phyloP scores from a whole-genome alignment of 2,329 filamentous ascomycete genomes.

The Thelonectria discophora region DNA sequence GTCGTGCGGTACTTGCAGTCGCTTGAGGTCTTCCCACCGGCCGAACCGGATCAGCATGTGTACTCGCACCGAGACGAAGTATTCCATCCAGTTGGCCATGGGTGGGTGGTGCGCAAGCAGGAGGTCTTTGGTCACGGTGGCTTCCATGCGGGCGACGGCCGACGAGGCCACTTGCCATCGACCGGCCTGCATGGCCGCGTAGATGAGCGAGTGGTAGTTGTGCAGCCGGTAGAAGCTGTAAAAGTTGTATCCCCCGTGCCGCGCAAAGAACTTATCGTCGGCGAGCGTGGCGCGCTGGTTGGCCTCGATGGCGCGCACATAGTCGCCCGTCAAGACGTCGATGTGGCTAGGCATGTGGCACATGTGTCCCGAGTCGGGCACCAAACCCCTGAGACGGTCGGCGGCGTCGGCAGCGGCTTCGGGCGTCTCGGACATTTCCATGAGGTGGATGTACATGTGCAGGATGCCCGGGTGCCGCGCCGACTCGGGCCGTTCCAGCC shows the following conservation, averaged over 20 bases:
- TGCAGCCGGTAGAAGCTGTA: constrained; percentile 81
- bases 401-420: constrained; percentile 69
- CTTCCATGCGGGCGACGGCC: constrained; percentile 67
- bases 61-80: constrained; percentile 71
- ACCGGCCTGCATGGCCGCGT: constrained; percentile 81
- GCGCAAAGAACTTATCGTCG: constrained; percentile 71
- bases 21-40: constrained; percentile 71
- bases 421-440: constrained; percentile 77
- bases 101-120: constrained; percentile 72
- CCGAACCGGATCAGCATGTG: constrained; percentile 80
- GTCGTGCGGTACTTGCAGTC: constrained; percentile 62
- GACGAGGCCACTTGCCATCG: constrained; percentile 70
- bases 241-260: constrained; percentile 71
- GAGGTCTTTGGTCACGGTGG: constrained; percentile 68
- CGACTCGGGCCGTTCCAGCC: constrained; percentile 53
- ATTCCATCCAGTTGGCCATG: constrained; percentile 83
- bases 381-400: constrained; percentile 68
- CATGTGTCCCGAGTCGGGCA: constrained; percentile 75
- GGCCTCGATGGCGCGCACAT: constrained; percentile 70
- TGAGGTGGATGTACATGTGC: constrained; percentile 79
- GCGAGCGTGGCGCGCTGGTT: constrained; percentile 73
- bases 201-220: constrained; percentile 78
- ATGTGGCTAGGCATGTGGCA: constrained; percentile 82
- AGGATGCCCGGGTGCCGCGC: constrained; percentile 75
- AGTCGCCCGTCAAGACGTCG: constrained; percentile 74